A percentile compares a stretch with the other conserved stretches of the same genome.
Evolutionary conservation across 2,329 filamentous ascomycete species (phyloP).

Genomic region (Fusarium domesticum): DNA sequence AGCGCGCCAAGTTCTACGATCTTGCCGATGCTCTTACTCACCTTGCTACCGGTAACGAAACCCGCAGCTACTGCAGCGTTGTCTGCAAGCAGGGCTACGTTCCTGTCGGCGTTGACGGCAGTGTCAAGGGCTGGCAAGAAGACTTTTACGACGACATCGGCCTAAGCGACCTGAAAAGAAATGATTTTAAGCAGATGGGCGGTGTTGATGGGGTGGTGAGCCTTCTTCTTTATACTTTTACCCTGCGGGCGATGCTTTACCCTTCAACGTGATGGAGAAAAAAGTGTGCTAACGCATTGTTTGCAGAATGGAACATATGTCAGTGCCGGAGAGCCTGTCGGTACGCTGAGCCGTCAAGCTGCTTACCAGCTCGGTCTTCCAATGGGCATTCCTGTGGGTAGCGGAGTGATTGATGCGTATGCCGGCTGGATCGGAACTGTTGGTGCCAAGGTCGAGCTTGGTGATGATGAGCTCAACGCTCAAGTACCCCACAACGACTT

Average conservation of each 20-base stretch:
- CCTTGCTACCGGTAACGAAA: slow-evolving; percentile 88
- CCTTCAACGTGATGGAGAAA: background rate
- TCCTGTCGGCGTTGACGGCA: slow-evolving; percentile 94
- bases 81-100: slow-evolving; percentile 98
- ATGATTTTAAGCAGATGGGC: slow-evolving; percentile 90
- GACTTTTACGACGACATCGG: slow-evolving; percentile 89
- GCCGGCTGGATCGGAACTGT: slow-evolving; percentile 98
- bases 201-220: slow-evolving; percentile 93
- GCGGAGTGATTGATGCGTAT: slow-evolving; percentile 96
- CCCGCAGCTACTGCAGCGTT: slow-evolving; percentile 88
- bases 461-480: slow-evolving; percentile 62
- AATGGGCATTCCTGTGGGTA: slow-evolving; percentile 85
- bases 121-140: slow-evolving; percentile 96
- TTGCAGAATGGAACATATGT: slow-evolving; percentile 83
- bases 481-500: slow-evolving; percentile 75
- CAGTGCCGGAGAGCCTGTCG: slow-evolving; percentile 89
- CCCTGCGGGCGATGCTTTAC: slow-evolving; percentile 3
- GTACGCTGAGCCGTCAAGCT: slow-evolving; percentile 78
- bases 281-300: slow-evolving; percentile 12
- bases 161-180: slow-evolving; percentile 75
- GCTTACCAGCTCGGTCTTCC: slow-evolving; percentile 80
- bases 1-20: slow-evolving; percentile 95
- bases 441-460: slow-evolving; percentile 86
- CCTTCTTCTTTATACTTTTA: slow-evolving; percentile 31
- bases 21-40: slow-evolving; percentile 90